These are phyloP conservation scores for Malus hybrid DNA, from an alignment of 331 rosid genomes.

Conservation along the genomic window DNA sequence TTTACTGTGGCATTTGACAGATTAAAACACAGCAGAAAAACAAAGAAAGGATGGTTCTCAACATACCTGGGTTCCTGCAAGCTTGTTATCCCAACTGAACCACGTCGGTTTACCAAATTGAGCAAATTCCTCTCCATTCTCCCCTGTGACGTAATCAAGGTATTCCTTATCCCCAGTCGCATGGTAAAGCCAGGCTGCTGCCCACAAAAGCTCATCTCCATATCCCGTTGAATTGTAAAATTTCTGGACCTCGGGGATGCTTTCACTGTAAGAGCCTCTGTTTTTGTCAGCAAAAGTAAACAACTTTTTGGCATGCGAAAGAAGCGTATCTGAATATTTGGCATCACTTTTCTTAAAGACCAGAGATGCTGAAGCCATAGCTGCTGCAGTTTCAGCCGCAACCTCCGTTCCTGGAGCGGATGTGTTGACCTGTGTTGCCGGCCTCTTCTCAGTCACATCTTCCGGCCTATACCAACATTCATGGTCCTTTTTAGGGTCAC, in stretches of 20 bases:
- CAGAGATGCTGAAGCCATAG: constrained; percentile 96
- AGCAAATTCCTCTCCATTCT: constrained; percentile 59
- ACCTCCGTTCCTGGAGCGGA: constrained; percentile 82
- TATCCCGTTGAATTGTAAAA: constrained; percentile 90
- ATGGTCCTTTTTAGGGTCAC: constrained; percentile 73
- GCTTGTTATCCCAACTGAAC: constrained; percentile 99
- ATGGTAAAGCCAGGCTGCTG: constrained; percentile 96
- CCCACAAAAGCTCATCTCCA: constrained; percentile 97
- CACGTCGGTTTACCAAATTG: constrained; percentile 76
- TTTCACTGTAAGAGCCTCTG: constrained; percentile 52
- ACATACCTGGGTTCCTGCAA: constrained; percentile 83
- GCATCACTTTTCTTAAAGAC: constrained; percentile 59
- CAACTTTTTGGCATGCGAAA: constrained; percentile 72
- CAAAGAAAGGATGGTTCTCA: neutral
- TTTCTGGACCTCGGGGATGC: constrained; percentile 54
- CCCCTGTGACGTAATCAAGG: constrained; percentile 65
- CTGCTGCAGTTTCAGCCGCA: constrained; percentile 96
- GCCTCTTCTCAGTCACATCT: constrained; percentile 56
- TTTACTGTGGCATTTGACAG: neutral
- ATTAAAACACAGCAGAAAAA: constrained; percentile 4
- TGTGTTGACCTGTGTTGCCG: constrained; percentile 60
- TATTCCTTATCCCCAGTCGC: constrained; percentile 71
- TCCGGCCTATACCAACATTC: constrained; percentile 90
- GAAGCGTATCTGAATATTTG: constrained; percentile 63
- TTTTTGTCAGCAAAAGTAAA: constrained; percentile 67